Percentiles rank a stretch among this genome's conserved stretches.
Evolutionary conservation across 345 rosid species (phyloP).

Genomic region (Limnanthes douglasii): DNA sequence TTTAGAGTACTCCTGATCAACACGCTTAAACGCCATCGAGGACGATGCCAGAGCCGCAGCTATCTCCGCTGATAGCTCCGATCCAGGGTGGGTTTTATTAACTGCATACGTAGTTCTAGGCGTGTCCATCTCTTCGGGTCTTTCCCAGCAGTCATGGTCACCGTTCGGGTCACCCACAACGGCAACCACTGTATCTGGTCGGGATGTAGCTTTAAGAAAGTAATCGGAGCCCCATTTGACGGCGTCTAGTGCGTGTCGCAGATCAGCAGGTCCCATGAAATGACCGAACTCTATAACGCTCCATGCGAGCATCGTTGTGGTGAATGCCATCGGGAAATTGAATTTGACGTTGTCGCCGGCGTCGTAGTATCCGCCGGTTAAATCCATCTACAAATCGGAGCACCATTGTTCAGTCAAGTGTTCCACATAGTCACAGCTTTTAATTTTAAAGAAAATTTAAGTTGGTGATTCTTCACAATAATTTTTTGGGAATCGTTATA

Average conservation of each 20-base stretch:
- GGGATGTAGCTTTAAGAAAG: conserved; percentile 33
- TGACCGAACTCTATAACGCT: conserved; percentile 30
- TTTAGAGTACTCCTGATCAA: conserved; percentile 21
- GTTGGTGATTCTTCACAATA: too few species aligned
- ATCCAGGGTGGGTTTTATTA: conserved; percentile 33
- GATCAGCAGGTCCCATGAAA: conserved; percentile 14
- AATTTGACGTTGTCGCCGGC: too few species aligned
- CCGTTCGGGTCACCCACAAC: conserved; percentile 47
- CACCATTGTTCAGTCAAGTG: too few species aligned
- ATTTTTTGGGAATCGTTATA: too few species aligned
- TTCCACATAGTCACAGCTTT: too few species aligned
- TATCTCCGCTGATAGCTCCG: conserved; percentile 72
- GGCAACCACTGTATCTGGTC: conserved; percentile 17
- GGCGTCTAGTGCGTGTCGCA: conserved; percentile 15
- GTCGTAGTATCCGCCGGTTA: conserved; percentile 32
- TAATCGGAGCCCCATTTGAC: conserved; percentile 43
- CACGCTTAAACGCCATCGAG: conserved; percentile 38
- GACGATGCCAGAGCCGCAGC: conserved; percentile 79
- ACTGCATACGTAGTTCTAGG: conserved; percentile 56
- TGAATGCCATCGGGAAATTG: too few species aligned
- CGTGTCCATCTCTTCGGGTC: conserved; percentile 95
- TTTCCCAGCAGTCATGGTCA: conserved; percentile 74
- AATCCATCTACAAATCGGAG: too few species aligned
- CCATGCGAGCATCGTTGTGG: conserved; percentile 33
- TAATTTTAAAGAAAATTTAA: too few species aligned